Conservation (phyloP, 2,329 filamentous ascomycete species). For the Botrytis deweyae region DNA sequence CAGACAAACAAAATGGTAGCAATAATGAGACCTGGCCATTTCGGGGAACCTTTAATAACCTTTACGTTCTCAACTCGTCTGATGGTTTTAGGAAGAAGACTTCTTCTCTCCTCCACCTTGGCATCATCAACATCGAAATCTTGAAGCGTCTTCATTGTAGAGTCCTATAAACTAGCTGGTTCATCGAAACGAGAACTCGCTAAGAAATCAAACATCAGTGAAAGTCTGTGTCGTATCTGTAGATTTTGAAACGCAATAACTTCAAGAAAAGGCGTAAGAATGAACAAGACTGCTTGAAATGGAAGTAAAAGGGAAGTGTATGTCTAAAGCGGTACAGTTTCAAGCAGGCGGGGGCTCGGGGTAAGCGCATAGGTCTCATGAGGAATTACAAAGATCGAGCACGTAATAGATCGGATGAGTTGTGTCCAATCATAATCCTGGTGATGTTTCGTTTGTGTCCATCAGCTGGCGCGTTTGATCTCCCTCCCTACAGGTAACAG, state of each 20-base stretch:
- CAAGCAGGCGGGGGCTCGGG: neutral
- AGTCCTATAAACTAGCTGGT: neutral
- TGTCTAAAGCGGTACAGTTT: neutral
- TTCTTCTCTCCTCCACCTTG: conserved; percentile 14
- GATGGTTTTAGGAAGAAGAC: conserved; percentile 17
- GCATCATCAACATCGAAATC: conserved; percentile 18
- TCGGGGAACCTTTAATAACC: neutral
- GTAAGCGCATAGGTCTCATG: neutral
- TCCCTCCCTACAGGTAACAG: neutral
- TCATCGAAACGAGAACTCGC: neutral
- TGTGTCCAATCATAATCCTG: neutral
- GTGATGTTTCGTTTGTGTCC: neutral
- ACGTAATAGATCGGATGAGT: conserved; percentile 10
- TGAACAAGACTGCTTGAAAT: neutral
- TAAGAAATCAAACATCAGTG: neutral
- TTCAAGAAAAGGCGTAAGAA: neutral
- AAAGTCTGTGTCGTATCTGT: neutral
- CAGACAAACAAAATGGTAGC: conserved; percentile 20
- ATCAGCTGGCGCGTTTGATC: conserved; percentile 6
- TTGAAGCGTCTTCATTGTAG: conserved; percentile 10
- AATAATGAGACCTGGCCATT: conserved; percentile 18
- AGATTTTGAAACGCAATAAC: neutral
- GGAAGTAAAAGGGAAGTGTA: neutral
- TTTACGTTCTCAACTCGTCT: neutral
- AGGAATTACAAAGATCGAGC: conserved; percentile 6